Conservation (phyloP, 129 eudicot genomes). For the Solidago caesia region DNA sequence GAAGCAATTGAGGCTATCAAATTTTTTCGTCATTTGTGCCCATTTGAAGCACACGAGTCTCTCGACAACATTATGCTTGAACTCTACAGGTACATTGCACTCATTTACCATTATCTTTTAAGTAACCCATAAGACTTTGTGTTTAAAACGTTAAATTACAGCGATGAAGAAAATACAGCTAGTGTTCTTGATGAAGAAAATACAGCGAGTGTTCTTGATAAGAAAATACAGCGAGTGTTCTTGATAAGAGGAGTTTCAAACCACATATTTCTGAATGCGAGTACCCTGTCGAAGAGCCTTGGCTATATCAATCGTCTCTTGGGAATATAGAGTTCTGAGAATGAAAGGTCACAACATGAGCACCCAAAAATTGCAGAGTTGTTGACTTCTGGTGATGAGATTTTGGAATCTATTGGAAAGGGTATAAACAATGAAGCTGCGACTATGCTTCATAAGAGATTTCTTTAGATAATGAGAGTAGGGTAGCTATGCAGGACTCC, state of each 20-base stretch:
- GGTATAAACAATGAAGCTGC: conserved; percentile 27
- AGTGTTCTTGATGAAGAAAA: conserved; percentile 21
- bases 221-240: conserved; percentile 14
- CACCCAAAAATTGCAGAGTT: conserved; percentile 32
- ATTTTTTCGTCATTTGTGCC: conserved; percentile 75
- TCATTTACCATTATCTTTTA: neutral
- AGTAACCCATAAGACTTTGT: neutral
- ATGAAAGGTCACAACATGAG: conserved; percentile 16
- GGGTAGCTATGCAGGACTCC: conserved; percentile 33
- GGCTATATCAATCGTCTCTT: conserved; percentile 39
- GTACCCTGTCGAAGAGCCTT: conserved; percentile 85
- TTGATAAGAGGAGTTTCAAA: conserved; percentile 16
- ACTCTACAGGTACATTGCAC: conserved; percentile 50
- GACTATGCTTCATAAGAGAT: conserved; percentile 35
- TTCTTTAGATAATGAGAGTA: conserved; percentile 45
- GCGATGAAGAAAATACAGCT: no score
- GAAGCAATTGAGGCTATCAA: conserved; percentile 84
- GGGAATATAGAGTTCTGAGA: conserved; percentile 14
- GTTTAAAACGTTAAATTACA: neutral
- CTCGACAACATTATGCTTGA: conserved; percentile 21
- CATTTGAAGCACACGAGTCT: conserved; percentile 66
- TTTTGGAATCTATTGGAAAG: neutral
- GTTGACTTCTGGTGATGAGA: conserved; percentile 31
- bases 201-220: conserved; percentile 9
- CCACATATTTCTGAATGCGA: conserved; percentile 21